Conservation (phyloP, 2,329 filamentous ascomycete species). For the Fusarium setosum region DNA sequence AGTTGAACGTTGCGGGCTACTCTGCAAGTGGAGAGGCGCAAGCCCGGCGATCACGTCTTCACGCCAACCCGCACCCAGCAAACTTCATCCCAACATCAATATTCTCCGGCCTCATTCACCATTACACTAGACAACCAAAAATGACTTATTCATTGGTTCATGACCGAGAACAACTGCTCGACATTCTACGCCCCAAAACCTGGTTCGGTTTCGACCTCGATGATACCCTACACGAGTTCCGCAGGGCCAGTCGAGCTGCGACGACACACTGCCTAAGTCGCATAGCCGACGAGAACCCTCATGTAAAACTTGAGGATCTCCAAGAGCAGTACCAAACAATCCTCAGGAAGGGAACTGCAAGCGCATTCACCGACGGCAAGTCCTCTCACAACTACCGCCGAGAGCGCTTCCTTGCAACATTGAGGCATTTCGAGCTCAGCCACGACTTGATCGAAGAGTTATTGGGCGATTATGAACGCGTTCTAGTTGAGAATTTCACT, state of each 20-base stretch:
- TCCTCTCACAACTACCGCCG: constrained; percentile 55
- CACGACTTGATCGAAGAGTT: constrained; percentile 35
- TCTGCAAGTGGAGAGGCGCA: not conserved
- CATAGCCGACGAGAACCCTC: constrained; percentile 35
- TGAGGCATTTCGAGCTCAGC: constrained; percentile 42
- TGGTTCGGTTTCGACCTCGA: constrained; percentile 62
- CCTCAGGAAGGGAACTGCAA: constrained; percentile 48
- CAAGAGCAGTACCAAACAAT: constrained; percentile 47
- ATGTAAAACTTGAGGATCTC: constrained; percentile 9
- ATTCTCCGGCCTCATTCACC: not conserved
- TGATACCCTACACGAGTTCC: constrained; percentile 60
- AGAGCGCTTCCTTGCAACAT: constrained; percentile 50
- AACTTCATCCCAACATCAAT: not conserved
- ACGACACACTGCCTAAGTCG: constrained; percentile 45
- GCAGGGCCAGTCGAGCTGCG: constrained; percentile 51
- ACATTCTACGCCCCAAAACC: constrained; percentile 14
- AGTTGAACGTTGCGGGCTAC: not conserved
- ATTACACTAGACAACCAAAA: too few relatives aligned
- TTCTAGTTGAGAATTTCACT: constrained; percentile 43
- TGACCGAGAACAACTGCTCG: not conserved
- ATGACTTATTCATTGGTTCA: too few relatives aligned
- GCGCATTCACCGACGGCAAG: constrained; percentile 57
- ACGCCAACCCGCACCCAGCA: accelerated
- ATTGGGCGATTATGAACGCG: constrained; percentile 44
- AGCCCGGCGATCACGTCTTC: not conserved